A percentile compares a stretch with the other conserved stretches of the same genome.
These are phyloP conservation scores for Fusarium dimerum DNA, from an alignment of 2,329 filamentous ascomycete genomes.

Conservation along the genomic window DNA sequence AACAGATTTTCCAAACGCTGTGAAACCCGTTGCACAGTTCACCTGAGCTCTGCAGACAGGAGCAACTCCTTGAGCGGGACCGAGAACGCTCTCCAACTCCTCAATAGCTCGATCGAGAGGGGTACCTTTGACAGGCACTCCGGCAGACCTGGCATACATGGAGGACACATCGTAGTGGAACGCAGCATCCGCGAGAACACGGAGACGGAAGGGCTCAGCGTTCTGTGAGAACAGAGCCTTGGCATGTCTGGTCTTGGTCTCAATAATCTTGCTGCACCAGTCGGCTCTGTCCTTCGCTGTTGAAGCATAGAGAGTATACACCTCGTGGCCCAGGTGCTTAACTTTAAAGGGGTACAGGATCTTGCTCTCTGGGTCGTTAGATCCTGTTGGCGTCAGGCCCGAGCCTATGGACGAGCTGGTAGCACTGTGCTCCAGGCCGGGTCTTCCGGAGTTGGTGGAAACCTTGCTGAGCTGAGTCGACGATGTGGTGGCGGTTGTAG, in stretches of 20 bases:
- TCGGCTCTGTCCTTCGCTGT: slow-evolving; percentile 74
- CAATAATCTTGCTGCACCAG: slow-evolving; percentile 92
- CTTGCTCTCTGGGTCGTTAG: slow-evolving; percentile 75
- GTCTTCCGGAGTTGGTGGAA: slow-evolving; percentile 52
- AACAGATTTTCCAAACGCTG: slow-evolving; percentile 79
- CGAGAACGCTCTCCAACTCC: slow-evolving; percentile 81
- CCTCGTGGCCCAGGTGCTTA: slow-evolving; percentile 92
- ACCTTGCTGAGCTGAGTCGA: slow-evolving; percentile 61
- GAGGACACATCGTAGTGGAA: slow-evolving; percentile 76
- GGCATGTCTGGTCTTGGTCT: slow-evolving; percentile 92
- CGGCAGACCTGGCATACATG: slow-evolving; percentile 58
- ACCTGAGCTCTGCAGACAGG: slow-evolving; percentile 84
- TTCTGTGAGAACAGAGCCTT: slow-evolving; percentile 88
- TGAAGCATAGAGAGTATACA: slow-evolving; percentile 86
- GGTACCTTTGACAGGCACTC: slow-evolving; percentile 83
- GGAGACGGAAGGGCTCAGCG: slow-evolving; percentile 89
- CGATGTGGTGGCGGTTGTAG: slow-evolving; percentile 62
- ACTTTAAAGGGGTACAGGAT: slow-evolving; percentile 93
- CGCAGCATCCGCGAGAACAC: slow-evolving; percentile 88
- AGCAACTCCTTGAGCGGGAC: slow-evolving; percentile 66
- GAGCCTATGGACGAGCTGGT: slow-evolving; percentile 68
- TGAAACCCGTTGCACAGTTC: slow-evolving; percentile 91
- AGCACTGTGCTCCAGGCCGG: slow-evolving; percentile 65
- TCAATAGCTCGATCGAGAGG: slow-evolving; percentile 88
- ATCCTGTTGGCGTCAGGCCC: slow-evolving; percentile 41